Evolutionary conservation across 345 rosid genomes (phyloP).

Genomic region (Pistacia vera): DNA sequence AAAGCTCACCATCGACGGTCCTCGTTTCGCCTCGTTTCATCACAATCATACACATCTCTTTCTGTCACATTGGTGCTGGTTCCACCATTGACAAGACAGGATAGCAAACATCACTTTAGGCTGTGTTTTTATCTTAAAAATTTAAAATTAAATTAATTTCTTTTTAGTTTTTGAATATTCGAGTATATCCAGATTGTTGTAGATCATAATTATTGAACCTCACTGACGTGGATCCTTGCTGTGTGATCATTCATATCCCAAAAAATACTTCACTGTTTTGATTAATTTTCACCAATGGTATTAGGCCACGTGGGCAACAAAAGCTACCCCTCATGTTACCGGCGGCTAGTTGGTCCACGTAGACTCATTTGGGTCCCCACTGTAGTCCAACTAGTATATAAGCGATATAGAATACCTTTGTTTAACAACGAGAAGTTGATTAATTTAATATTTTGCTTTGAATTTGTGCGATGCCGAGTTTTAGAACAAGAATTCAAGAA

Average conservation of each 20-base stretch:
- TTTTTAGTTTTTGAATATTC: slow-evolving; percentile 19
- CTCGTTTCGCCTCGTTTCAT: slow-evolving; percentile 19
- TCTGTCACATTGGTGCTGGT: not conserved
- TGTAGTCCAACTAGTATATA: slow-evolving; percentile 11
- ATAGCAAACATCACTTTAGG: not conserved
- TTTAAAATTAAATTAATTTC: not conserved
- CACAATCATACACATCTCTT: not conserved
- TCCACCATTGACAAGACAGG: slow-evolving; percentile 3
- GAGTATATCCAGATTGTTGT: slow-evolving; percentile 36
- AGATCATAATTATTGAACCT: slow-evolving; percentile 23
- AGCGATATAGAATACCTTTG: not conserved
- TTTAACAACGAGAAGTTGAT: too few relatives aligned
- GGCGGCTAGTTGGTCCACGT: slow-evolving; percentile 40
- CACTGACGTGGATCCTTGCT: slow-evolving; percentile 43
- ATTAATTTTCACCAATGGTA: not conserved
- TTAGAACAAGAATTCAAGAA: slow-evolving; percentile 21
- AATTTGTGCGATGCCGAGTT: not conserved
- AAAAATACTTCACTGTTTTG: not conserved
- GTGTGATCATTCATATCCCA: slow-evolving; percentile 20
- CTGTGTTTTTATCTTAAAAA: not conserved
- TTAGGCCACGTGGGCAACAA: slow-evolving; percentile 21
- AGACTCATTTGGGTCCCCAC: slow-evolving; percentile 24
- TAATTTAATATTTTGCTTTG: not conserved
- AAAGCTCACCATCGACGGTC: not conserved
- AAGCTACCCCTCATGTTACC: slow-evolving; percentile 21